These are phyloP conservation scores for Beauveria rudraprayagi DNA, from an alignment of 2,329 filamentous ascomycete species.

Conservation along the genomic window DNA sequence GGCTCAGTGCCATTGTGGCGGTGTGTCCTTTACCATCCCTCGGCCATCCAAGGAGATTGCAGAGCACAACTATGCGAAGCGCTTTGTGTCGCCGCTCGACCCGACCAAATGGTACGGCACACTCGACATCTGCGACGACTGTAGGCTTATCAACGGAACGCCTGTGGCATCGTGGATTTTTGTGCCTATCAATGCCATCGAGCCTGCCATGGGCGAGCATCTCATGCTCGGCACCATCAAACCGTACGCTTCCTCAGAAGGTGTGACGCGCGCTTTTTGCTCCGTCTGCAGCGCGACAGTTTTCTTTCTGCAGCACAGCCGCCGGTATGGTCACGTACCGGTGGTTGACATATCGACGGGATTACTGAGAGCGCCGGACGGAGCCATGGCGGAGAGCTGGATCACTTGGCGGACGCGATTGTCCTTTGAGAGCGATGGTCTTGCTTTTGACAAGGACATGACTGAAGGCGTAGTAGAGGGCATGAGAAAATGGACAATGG, in stretches of 20 bases:
- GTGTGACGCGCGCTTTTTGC: slow-evolving; percentile 36
- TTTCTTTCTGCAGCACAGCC: slow-evolving; percentile 25
- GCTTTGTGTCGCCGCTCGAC: slow-evolving; percentile 29
- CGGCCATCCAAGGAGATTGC: slow-evolving; percentile 28
- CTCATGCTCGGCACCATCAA: slow-evolving; percentile 36
- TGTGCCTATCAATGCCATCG: slow-evolving; percentile 28
- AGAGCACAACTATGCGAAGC: slow-evolving; percentile 22
- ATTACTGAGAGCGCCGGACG: slow-evolving; percentile 36
- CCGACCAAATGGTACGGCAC: slow-evolving; percentile 34
- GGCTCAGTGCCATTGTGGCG: slow-evolving; percentile 38
- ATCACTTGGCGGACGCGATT: slow-evolving; percentile 36
- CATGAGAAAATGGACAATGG: slow-evolving; percentile 28
- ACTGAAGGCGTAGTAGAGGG: slow-evolving; percentile 27
- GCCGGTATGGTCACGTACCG: slow-evolving; percentile 22
- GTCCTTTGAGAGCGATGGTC: slow-evolving; percentile 26
- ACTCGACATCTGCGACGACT: slow-evolving; percentile 37
- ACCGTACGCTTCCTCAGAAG: slow-evolving; percentile 31
- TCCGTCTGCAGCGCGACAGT: slow-evolving; percentile 37
- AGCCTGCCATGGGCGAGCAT: slow-evolving; percentile 28
- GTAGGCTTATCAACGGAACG: slow-evolving; percentile 33
- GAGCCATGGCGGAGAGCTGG: slow-evolving; percentile 36
- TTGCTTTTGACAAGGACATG: slow-evolving; percentile 29
- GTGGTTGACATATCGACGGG: slow-evolving; percentile 37
- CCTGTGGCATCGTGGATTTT: slow-evolving; percentile 36
- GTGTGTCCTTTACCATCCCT: slow-evolving; percentile 37